Evolutionary conservation across 495 filamentous ascomycete genomes (phyloP).

Genomic region (Penicillium canariense): DNA sequence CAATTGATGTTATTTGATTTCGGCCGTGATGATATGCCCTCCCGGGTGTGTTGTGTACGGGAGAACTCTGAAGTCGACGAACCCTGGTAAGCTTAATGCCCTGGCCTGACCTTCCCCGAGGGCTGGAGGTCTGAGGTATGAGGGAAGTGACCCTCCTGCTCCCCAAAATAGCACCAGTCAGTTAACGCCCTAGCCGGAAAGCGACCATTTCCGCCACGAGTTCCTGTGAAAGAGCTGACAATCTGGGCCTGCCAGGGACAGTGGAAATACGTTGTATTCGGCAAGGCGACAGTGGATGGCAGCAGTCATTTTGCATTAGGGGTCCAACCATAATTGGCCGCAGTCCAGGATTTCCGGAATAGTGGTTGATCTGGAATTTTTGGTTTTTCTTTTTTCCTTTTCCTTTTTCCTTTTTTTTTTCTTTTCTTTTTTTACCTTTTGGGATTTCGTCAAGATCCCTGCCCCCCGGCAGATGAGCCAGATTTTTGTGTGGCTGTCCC

Average conservation of each 20-base stretch:
- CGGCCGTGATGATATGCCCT: slow-evolving; percentile 2
- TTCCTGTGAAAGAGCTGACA: slow-evolving; percentile 27
- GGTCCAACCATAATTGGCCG: slow-evolving; percentile 27
- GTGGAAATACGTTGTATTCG: slow-evolving; percentile 27
- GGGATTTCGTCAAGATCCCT: slow-evolving; percentile 6
- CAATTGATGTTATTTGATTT: slow-evolving; percentile 23
- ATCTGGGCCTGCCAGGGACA: slow-evolving; percentile 36
- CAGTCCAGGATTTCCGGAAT: slow-evolving; percentile 9
- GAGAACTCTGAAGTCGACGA: not conserved
- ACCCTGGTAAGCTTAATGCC: slow-evolving; percentile 9
- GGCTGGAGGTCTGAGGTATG: not conserved
- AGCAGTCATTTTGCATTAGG: slow-evolving; percentile 29
- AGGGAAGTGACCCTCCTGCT: not conserved
- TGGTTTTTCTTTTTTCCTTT: slow-evolving; percentile 6
- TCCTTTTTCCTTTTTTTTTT: slow-evolving; percentile 10
- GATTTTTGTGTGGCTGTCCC: slow-evolving; percentile 4
- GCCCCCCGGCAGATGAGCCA: slow-evolving; percentile 10
- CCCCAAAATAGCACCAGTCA: slow-evolving; percentile 17
- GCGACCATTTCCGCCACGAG: slow-evolving; percentile 33
- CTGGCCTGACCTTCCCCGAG: not conserved
- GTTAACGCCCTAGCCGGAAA: slow-evolving; percentile 9
- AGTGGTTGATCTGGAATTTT: slow-evolving; percentile 2
- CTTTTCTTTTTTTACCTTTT: slow-evolving; percentile 3
- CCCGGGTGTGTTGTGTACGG: not conserved
- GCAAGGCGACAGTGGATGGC: slow-evolving; percentile 28